These are phyloP conservation scores for Nicotiana obtusifolia DNA, from an alignment of 257 asterid genomes.

Conservation along the genomic window DNA sequence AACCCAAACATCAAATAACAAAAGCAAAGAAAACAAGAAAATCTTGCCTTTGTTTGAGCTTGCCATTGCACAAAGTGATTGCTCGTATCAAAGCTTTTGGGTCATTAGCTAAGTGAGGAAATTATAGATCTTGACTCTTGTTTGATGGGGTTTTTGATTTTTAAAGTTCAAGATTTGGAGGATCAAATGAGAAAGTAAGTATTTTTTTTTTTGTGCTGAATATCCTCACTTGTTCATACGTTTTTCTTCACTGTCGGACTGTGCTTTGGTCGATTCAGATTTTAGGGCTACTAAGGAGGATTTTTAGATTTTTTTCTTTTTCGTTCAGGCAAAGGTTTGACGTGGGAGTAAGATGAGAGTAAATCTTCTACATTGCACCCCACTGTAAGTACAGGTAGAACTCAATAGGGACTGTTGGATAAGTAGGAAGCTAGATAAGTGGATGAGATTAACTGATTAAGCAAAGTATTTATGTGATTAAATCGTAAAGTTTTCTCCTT, in stretches of 20 bases:
- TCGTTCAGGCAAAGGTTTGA: not conserved
- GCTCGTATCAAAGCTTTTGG: constrained; percentile 10
- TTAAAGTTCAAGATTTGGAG: not conserved
- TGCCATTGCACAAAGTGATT: constrained; percentile 20
- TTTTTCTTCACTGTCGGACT: not conserved
- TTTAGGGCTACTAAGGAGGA: constrained; percentile 18
- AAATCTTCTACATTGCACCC: not conserved
- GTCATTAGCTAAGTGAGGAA: not conserved
- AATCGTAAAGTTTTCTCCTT: no score
- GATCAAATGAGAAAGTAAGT: not conserved
- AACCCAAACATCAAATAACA: constrained; percentile 14
- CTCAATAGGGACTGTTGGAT: not conserved
- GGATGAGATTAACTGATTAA: not conserved
- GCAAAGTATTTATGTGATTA: not conserved
- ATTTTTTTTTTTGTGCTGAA: not conserved
- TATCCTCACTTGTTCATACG: not conserved
- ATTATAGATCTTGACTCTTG: constrained; percentile 19
- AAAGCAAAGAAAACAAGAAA: constrained; percentile 20
- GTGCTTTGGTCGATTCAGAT: not conserved
- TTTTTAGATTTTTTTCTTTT: not conserved
- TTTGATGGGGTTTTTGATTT: not conserved
- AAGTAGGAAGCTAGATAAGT: not conserved
- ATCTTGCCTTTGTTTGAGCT: constrained; percentile 32
- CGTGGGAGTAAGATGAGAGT: not conserved
- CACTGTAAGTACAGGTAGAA: not conserved